Evolutionary conservation across 2,329 filamentous ascomycete genomes (phyloP), one percentile per base, ranked within the genome.

Genomic region (Blastomyces emzantsi): DNA sequence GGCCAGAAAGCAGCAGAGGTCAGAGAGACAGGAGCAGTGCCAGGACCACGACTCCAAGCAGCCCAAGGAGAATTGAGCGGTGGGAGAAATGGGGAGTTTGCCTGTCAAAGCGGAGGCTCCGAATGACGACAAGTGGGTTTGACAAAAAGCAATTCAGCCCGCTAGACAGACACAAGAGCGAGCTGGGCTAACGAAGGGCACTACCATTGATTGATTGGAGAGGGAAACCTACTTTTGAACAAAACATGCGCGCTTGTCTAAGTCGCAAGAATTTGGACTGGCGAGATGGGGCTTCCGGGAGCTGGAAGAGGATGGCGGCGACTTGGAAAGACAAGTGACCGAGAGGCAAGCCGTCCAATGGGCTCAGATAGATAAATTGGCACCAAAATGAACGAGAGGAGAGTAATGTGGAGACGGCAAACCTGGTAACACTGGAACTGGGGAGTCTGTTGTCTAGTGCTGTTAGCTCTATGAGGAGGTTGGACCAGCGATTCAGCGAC

Each of bases 121-220:
- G 9, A 36, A 60, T 47, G 57, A 60, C 28, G 39, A 60, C 57
- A 49, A 41, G 57, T 33, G 57, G 57, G 41, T 33, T 60, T 60
- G 39, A 33, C 55, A 57, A 39, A n/a, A 57, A 41, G 36, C 36
- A 57, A 41, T 41, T 13, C 55, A 57, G 36, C 11, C 55, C 19
- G 36, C 33, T 25, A 43, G 36, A 39, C 55, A 13, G 36, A 41
- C 55, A 43, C 36, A 41, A 41, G n/a, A 25, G 22, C 22, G 17
- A 22, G n/a, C 9, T 57, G 55, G 55, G 36, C 55, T 39, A 57
- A 57, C 36, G 13, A 55, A 17, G 17, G 36, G 55, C 1, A 22
- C 17, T 57, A 17, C n/a, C 5, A 39, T 33, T 33, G 52, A 57
- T 33, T 33, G 52, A 57, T 57, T 57, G 55, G 55, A 57, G 55